Base-by-base conservation (phyloP, 2,329 filamentous ascomycete genomes). In the Aspergillus brunneoviolaceus region DNA sequence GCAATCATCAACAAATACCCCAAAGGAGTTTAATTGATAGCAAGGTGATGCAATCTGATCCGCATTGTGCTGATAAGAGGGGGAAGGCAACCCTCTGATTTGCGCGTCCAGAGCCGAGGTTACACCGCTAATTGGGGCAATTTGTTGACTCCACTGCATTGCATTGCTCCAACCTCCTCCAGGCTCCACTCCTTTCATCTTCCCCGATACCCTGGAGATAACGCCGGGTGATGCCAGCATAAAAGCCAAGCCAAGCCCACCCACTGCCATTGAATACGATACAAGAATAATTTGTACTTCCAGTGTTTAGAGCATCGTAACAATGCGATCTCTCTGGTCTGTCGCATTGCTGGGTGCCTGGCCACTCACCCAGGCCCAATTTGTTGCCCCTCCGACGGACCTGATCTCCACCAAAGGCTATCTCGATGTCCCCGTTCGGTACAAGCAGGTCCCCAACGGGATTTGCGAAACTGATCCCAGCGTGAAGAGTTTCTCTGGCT, bases 401-500 rank as follows among this genome's bases (percentile, higher is more conserved):
- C 48, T 59, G 11, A 55, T 33, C 31, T 3, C n/a, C 16, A 59
- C 57, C 19, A 59, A 59, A 19, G 57, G 57, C 2, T 47, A 59
- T 49, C 57, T 59, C 9, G 57, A 59, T 49, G 42, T 59, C 45
- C 51, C 57, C 45, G 57, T 59, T 2, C 57, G 57, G n/a, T 59
- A 59, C 12, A 59, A 59, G 29, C n/a, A 50, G 47, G 57, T 59
- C 12, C 51, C 57, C 23, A 59, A 29, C 2, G 57, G 57, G 12
- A 59, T 59, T 27, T 59, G 57, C 14, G 57, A 59, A 27, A 59
- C 57, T 1, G 57, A 59, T 23, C 57, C 57, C 27, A 49, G 31
- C 5, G 57, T 59, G 7, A 59, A 59, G 57, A 59, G 57, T 16
- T 59, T 59, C 31, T 59, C 57, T 5, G 57, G 57, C 4, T 59